phyloP scores from a whole-genome alignment of 345 rosid genomes.

The Anastatica hierochuntica region DNA sequence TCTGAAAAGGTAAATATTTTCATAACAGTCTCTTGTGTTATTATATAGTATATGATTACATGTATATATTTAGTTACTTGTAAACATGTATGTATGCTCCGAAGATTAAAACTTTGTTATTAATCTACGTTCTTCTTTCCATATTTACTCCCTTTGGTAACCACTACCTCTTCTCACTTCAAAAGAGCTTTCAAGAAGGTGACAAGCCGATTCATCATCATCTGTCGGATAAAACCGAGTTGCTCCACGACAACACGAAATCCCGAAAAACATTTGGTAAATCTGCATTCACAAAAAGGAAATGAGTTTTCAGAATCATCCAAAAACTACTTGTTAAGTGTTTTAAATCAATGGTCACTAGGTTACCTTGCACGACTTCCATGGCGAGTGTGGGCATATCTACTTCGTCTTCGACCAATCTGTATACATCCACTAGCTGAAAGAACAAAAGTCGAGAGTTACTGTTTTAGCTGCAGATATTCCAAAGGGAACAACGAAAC shows the following conservation, averaged over 20 bases:
- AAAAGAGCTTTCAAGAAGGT: constrained; percentile 1
- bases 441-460: constrained; percentile 14
- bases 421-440: constrained; percentile 86
- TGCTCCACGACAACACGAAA: constrained; percentile 70
- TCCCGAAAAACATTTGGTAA: constrained; percentile 70
- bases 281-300: constrained; percentile 35
- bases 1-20: too few species aligned
- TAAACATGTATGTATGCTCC: constrained; percentile 6
- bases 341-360: not conserved
- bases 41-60: constrained; percentile 23
- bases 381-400: constrained; percentile 63
- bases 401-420: constrained; percentile 69
- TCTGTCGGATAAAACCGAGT: constrained; percentile 56
- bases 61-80: constrained; percentile 9
- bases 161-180: constrained; percentile 5
- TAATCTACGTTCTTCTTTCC: constrained; percentile 9
- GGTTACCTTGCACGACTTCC: constrained; percentile 64
- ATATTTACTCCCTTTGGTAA: constrained; percentile 6
- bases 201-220: constrained; percentile 18
- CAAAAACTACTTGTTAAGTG: not conserved
- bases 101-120: constrained; percentile 17
- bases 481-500: too few species aligned
- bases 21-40: too few species aligned
- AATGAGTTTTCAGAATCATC: constrained; percentile 5
- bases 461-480: too few species aligned